Evolutionary conservation across 2,329 filamentous ascomycete genomes (phyloP), one percentile per base, ranked within the genome.

Genomic region (Arthrinium phaeospermum): DNA sequence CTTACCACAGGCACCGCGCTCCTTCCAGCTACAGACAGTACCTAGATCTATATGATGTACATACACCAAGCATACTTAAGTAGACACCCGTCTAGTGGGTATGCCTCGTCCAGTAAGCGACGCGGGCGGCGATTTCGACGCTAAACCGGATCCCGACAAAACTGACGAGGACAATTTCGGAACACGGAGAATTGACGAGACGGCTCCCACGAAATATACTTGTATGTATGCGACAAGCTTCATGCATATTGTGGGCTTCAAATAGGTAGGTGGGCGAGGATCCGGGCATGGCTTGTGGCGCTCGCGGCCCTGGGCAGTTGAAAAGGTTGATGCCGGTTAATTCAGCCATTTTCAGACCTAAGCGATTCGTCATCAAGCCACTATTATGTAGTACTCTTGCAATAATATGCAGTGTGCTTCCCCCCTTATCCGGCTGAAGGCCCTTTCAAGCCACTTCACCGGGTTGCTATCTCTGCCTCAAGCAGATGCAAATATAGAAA

Each of bases 71-170:
- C n/a, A 64, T 37, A n/a, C n/a, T n/a, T n/a, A n/a, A n/a, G n/a
- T n/a, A 37, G 12, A n/a, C 57, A 61, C 30, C 53, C 8, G n/a
- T 5, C 34, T 41, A n/a, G 34, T 64, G 57, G n/a, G 57, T 64
- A 64, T 34, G 19, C 57, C 34, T 41, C 24, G 57, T 37, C 57
- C 1, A 30, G 57, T 64, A n/a, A 64, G 34, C 34, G 30, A 64
- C 19, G 22, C 19, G 57, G 34, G 57, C 34, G 57, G 8, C 57
- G 10, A n/a, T 64, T 64, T 37, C 16, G 10, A 49, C 68, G 68
- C 68, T 70, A 70, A 57, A 70, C 68, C 68, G 30, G 19, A 70
- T 70, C 46, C 34, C 68, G 68, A 41, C 47, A 70, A 70, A 41
- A 51, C 57, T 51, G 47, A 70, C 47, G 68, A 69, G 47, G 37